Base-by-base conservation (phyloP, 352 stramenopile species). In the Blastocystis sp. region DNA sequence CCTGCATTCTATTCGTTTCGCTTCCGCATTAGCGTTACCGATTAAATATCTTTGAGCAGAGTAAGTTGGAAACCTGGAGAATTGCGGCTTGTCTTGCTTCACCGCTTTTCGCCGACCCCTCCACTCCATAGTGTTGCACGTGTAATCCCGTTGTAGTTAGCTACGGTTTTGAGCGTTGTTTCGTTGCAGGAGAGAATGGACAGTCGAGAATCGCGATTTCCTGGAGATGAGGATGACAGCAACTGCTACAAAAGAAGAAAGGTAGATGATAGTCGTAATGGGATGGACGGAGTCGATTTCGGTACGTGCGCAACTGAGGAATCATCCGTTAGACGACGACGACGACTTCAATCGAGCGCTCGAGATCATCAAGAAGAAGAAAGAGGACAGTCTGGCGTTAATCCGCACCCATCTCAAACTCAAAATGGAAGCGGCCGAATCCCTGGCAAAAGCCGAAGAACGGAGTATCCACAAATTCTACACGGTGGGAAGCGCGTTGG, bases 321-420 rank as follows among this genome's bases (percentile, higher is more conserved):
- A 33, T 35, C 50, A 6, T 19, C 6, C 45, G 12, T 29, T 33
- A 85, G 74, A 85, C 24, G 29, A 85, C 39, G 74, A 85, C 41
- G 60, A 67, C 29, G 74, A 85, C 41, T 85, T 60, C 45, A 66
- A 85, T 26, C n/a, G 45, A 50, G 74, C 74, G 21, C 21, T 85
- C 4, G 55, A 85, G 24, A 59, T 37, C 19, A 26, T 85, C 3
- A 29, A 85, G 26, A 85, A 85, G 55, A 62, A 85, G 74, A 16
- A 37, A 39, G 55, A 85, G 31, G 66, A 67, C 55, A 31, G 50
- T 19, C 35, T 85, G 12, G 26, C 70, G 19, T 31, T 85, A 26
- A 69, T 85, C 19, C 55, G 39, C 37, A 85, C 74, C 31, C 50
- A 85, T 21, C 45, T 85, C 16, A 24, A 55, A 41, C 65, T 85